These are phyloP conservation scores for Aspergillus terreus DNA, from an alignment of 2,329 filamentous ascomycete species.

Conservation along the genomic window DNA sequence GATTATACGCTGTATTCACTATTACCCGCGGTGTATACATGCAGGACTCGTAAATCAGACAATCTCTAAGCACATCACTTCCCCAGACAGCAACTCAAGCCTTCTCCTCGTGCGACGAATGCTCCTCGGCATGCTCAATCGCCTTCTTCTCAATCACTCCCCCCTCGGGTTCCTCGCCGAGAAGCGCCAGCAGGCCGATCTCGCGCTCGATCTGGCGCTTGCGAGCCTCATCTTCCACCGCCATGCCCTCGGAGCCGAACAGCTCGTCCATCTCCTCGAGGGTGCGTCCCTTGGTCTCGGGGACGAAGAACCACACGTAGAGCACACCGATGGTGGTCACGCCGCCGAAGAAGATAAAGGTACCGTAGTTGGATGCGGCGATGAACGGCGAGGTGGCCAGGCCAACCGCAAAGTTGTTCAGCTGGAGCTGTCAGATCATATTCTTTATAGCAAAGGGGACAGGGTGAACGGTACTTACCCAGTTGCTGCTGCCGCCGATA, in stretches of 20 bases:
- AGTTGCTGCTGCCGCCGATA: conserved; percentile 32
- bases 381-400: conserved; percentile 69
- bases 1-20: too few relatives aligned
- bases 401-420: conserved; percentile 61
- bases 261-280: conserved; percentile 39
- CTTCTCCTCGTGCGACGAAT: neutral
- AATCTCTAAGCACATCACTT: too few relatives aligned
- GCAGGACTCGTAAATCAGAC: too few relatives aligned
- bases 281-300: conserved; percentile 36
- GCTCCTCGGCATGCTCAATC: neutral
- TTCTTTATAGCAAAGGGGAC: neutral
- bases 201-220: conserved; percentile 27
- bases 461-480: conserved; percentile 19
- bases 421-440: conserved; percentile 27
- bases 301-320: conserved; percentile 27
- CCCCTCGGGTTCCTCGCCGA: conserved; percentile 19
- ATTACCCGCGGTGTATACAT: too few relatives aligned
- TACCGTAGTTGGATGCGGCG: conserved; percentile 61
- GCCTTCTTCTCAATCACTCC: too few relatives aligned
- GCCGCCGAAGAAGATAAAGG: conserved; percentile 68
- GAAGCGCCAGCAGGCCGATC: conserved; percentile 25
- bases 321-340: conserved; percentile 24
- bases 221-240: conserved; percentile 23
- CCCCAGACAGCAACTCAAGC: neutral
- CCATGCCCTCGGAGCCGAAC: conserved; percentile 32